Percentiles rank a stretch among this genome's conserved stretches.
Evolutionary conservation across 257 asterid genomes (phyloP).

Genomic region (Ligustrum vulgare): DNA sequence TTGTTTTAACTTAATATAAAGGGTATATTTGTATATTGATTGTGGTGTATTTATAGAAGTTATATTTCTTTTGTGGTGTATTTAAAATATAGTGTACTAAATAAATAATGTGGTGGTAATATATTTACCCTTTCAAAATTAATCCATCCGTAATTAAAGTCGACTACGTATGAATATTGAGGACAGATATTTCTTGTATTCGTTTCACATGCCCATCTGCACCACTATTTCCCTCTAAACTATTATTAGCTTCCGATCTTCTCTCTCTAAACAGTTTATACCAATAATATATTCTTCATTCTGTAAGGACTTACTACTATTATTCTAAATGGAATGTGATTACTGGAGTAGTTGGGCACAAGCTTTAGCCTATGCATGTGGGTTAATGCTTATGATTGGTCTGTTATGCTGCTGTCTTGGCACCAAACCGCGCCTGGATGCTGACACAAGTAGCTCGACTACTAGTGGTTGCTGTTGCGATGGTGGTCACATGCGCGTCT

Average conservation of each 20-base stretch:
- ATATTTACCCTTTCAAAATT: too few relatives aligned
- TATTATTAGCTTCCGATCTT: too few relatives aligned
- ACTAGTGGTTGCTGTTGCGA: conserved; percentile 37
- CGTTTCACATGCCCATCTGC: background rate
- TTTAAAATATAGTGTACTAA: too few relatives aligned
- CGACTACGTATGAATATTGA: too few relatives aligned
- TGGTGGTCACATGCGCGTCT: conserved; percentile 37
- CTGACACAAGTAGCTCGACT: conserved; percentile 25
- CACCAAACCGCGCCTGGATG: conserved; percentile 34
- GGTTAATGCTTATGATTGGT: conserved; percentile 41
- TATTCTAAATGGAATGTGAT: conserved; percentile 24
- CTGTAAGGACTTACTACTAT: too few relatives aligned
- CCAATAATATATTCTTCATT: background rate
- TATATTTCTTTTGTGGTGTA: too few relatives aligned
- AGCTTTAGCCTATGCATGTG: conserved; percentile 40
- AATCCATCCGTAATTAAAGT: background rate
- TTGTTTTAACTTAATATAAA: too few relatives aligned
- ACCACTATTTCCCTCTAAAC: background rate
- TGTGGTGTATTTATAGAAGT: too few relatives aligned
- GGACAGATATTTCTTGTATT: too few relatives aligned
- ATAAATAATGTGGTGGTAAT: too few relatives aligned
- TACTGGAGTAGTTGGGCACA: conserved; percentile 34
- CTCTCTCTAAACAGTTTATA: background rate
- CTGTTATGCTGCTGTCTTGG: conserved; percentile 42
- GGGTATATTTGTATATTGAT: too few relatives aligned